phyloP scores from a whole-genome alignment of 2,329 filamentous ascomycete species.

The Aspergillus fructus region DNA sequence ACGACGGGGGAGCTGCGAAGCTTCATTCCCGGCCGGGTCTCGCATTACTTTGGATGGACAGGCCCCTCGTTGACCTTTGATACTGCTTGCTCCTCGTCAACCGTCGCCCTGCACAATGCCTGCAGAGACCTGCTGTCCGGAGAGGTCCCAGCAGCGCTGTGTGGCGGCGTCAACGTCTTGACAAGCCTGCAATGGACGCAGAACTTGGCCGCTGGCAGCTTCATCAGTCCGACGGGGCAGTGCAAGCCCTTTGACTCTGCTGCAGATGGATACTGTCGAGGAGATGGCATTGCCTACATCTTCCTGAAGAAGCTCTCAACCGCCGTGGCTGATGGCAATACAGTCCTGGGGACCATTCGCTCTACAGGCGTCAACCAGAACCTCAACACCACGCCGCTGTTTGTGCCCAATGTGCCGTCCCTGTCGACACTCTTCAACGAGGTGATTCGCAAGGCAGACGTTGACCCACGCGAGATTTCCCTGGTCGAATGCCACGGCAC shows the following conservation, averaged over 20 bases:
- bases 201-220: background rate
- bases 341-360: conserved; percentile 1
- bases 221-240: background rate
- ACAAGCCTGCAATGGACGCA: background rate
- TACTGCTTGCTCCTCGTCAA: background rate
- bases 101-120: background rate
- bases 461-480: background rate
- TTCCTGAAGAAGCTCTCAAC: background rate
- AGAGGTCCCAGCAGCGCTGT: background rate
- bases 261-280: background rate
- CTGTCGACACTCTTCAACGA: background rate
- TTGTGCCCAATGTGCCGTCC: background rate
- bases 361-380: background rate
- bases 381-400: background rate
- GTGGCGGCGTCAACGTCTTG: background rate
- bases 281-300: background rate
- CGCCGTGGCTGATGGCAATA: background rate
- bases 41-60: background rate
- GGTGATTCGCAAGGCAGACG: background rate
- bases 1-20: background rate
- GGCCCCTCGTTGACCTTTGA: background rate
- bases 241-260: background rate
- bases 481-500: background rate
- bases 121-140: background rate
- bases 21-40: background rate